Conservation (phyloP, 2,329 filamentous ascomycete species). For the Drechslera avenae region DNA sequence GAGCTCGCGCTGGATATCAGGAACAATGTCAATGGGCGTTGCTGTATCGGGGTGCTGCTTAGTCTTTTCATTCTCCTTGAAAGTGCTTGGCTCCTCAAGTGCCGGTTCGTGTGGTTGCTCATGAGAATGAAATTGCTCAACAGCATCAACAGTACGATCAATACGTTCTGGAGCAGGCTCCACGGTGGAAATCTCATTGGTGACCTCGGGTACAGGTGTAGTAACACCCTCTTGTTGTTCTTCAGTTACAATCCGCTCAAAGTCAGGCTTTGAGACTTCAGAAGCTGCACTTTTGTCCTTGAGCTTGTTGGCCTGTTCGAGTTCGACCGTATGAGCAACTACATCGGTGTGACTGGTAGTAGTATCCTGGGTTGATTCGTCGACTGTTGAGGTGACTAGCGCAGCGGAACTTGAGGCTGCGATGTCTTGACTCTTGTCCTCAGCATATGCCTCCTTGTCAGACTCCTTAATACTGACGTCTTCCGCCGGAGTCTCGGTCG, state of each 20-base stretch:
- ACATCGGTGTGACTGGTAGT: neutral
- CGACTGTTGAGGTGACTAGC: neutral
- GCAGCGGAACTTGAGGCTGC: neutral
- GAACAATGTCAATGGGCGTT: constrained; percentile 7
- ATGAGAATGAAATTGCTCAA: neutral
- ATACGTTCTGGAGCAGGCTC: neutral
- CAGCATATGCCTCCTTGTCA: neutral
- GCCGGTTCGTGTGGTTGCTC: neutral
- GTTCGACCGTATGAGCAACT: neutral
- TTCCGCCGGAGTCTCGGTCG: constrained; percentile 17
- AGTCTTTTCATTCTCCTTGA: constrained; percentile 33
- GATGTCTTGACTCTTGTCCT: constrained; percentile 1
- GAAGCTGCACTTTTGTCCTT: neutral
- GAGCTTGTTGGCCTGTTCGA: neutral
- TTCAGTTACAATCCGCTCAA: neutral
- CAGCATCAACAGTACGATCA: neutral
- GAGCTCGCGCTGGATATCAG: constrained; percentile 4
- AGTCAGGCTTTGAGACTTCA: neutral
- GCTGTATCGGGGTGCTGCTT: constrained; percentile 25
- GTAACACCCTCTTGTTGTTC: neutral
- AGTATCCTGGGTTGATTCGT: neutral
- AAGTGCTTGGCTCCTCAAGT: constrained; percentile 5
- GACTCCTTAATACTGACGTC: constrained; percentile 7
- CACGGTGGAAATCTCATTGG: neutral
- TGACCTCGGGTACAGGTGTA: neutral